Evolutionary conservation across 2,329 filamentous ascomycete genomes (phyloP).

Genomic region (Nannizziopsis barbatae): DNA sequence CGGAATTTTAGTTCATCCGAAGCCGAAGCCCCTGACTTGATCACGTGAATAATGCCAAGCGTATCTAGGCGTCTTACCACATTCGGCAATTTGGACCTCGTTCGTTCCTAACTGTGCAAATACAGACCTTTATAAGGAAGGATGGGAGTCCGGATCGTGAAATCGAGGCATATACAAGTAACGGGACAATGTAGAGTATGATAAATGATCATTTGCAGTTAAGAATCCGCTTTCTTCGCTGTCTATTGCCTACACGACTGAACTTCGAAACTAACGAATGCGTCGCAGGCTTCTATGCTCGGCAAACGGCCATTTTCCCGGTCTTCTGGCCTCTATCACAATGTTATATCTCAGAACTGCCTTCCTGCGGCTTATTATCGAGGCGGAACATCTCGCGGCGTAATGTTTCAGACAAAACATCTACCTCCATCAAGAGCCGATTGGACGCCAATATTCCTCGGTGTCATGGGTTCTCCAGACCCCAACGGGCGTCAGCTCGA

Average conservation of each 20-base stretch:
- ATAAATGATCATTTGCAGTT: neutral
- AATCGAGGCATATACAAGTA: neutral
- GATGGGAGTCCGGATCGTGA: neutral
- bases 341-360: constrained; percentile 21
- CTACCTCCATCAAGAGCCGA: constrained; percentile 38
- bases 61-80: too few relatives aligned
- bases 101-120: too few relatives aligned
- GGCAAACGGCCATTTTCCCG: constrained; percentile 1
- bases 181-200: constrained; percentile 3
- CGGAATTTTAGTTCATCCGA: too few relatives aligned
- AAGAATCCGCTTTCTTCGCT: neutral
- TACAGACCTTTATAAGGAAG: neutral
- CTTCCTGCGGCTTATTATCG: constrained; percentile 51
- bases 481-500: constrained; percentile 58
- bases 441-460: constrained; percentile 47
- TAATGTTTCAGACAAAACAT: constrained; percentile 47
- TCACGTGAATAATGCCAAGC: too few relatives aligned
- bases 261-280: neutral
- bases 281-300: neutral
- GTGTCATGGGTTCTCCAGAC: constrained; percentile 55
- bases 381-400: constrained; percentile 57
- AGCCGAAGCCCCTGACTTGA: too few relatives aligned
- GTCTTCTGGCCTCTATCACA: neutral
- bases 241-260: neutral
- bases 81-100: too few relatives aligned